Evolutionary conservation across 2,329 filamentous ascomycete genomes (phyloP).

Genomic region (Anisogramma anomala): DNA sequence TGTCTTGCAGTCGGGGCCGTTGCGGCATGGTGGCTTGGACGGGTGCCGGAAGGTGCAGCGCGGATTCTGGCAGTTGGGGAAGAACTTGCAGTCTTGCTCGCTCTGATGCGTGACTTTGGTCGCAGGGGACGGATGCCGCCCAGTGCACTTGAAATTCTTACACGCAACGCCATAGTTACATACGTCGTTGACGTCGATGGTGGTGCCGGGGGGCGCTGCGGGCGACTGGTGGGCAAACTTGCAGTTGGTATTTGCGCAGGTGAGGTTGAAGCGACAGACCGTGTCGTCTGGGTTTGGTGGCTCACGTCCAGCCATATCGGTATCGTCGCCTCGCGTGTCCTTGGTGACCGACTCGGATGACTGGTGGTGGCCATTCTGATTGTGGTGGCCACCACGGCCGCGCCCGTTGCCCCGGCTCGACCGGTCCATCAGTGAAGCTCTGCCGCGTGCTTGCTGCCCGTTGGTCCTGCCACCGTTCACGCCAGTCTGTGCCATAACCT

Average conservation of each 20-base stretch:
- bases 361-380: conserved; percentile 14
- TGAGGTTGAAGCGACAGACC: conserved; percentile 80
- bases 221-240: conserved; percentile 92
- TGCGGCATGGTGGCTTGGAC: conserved; percentile 74
- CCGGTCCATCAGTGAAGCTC: conserved; percentile 60
- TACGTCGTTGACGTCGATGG: conserved; percentile 66
- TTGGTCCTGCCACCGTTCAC: conserved; percentile 26
- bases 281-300: conserved; percentile 49
- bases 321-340: conserved; percentile 38
- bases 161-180: conserved; percentile 84
- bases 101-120: conserved; percentile 65
- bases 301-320: conserved; percentile 51
- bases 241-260: conserved; percentile 81
- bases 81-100: conserved; percentile 83
- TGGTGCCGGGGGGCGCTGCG: conserved; percentile 64
- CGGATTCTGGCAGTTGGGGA: conserved; percentile 79
- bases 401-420: conserved; percentile 48
- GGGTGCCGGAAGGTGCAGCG: conserved; percentile 85
- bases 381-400: conserved; percentile 33
- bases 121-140: conserved; percentile 83
- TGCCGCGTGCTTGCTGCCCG: conserved; percentile 30
- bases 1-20: conserved; percentile 76
- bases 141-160: conserved; percentile 91
- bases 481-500: conserved; percentile 42
- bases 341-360: conserved; percentile 22